Base-by-base conservation (phyloP, 1,284 basidiomycete species). In the Rhodotorula sp. region DNA sequence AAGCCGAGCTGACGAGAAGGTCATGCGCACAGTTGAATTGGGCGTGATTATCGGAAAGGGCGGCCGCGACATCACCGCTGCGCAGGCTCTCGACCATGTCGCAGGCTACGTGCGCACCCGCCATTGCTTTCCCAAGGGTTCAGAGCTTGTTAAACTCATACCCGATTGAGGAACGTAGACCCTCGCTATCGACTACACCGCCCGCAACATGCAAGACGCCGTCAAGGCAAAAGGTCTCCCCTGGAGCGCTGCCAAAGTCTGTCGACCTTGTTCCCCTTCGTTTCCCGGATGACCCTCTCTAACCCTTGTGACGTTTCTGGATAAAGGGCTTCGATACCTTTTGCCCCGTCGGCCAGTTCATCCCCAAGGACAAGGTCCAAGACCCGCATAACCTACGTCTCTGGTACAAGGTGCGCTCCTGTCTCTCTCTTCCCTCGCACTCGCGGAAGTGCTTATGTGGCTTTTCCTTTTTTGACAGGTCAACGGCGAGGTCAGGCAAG, bases 151-250 rank as follows among this genome's bases (percentile, higher is more conserved):
- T 58, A 6, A 2, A 6, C 16, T 16, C n/a, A 12, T 31, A 20
- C 8, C 49, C 23, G 20, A 23, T 3, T 23, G 20, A 51, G 20
- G 21, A 51, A 39, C 31, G 26, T 62, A 68, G 67, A 68, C 61
- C 63, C 70, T 72, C 48, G 71, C 71, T 0, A 69, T 73, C 59
- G 67, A 72, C 63, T 72, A 73, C 67, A 97, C 81, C 90, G 98
- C 90, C 1, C 87, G 96, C 39, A 98, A 98, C 83, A 84, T 98
- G 80, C 96, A 99, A 83, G 92, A 97, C 69, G 88, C 88, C 64
- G 92, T 91, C 64, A 97, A 97, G 85, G 91, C 90, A 79, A 90
- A 89, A 73, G 93, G 96, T 29, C 86, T 98, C 34, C 96, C 96
- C 2, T 99, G 96, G 96, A 90, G 90, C 26, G 87, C 94, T 8